Conservation (phyloP, 2,329 filamentous ascomycete species). For the Leptographium wingfieldii region DNA sequence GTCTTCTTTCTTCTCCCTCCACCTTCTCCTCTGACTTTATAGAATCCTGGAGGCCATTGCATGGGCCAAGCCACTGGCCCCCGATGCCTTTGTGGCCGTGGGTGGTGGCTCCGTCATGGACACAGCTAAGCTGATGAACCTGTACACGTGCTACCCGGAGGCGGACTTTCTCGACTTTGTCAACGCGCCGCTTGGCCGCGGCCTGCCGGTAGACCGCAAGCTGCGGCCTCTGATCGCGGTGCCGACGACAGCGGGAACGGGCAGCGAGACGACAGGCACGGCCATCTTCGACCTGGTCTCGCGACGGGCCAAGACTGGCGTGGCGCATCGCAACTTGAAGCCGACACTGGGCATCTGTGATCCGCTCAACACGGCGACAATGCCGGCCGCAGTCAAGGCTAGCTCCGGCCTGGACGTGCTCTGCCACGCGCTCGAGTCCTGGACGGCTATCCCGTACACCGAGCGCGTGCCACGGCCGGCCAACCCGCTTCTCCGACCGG, state of each 20-base stretch:
- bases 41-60: slow-evolving; percentile 83
- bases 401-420: slow-evolving; percentile 87
- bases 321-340: slow-evolving; percentile 91
- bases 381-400: slow-evolving; percentile 89
- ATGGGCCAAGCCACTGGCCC: slow-evolving; percentile 65
- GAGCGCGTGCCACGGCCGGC: slow-evolving; percentile 71
- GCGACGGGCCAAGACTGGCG: slow-evolving; percentile 85
- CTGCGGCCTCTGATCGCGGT: slow-evolving; percentile 70
- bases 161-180: slow-evolving; percentile 96
- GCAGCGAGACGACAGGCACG: slow-evolving; percentile 90
- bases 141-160: slow-evolving; percentile 82
- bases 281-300: slow-evolving; percentile 94
- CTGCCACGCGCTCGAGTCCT: slow-evolving; percentile 90
- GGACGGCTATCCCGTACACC: slow-evolving; percentile 92
- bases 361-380: slow-evolving; percentile 84
- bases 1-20: not conserved
- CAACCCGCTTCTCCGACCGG: slow-evolving; percentile 83
- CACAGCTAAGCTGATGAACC: slow-evolving; percentile 96
- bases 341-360: slow-evolving; percentile 81
- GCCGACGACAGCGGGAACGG: slow-evolving; percentile 76
- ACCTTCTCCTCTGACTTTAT: not conserved
- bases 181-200: slow-evolving; percentile 84
- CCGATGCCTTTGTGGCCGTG: slow-evolving; percentile 87
- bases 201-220: slow-evolving; percentile 57
- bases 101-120: slow-evolving; percentile 92